Evolutionary conservation across 805 yeast genomes (phyloP).

Genomic region (Candida cerambycidarum): DNA sequence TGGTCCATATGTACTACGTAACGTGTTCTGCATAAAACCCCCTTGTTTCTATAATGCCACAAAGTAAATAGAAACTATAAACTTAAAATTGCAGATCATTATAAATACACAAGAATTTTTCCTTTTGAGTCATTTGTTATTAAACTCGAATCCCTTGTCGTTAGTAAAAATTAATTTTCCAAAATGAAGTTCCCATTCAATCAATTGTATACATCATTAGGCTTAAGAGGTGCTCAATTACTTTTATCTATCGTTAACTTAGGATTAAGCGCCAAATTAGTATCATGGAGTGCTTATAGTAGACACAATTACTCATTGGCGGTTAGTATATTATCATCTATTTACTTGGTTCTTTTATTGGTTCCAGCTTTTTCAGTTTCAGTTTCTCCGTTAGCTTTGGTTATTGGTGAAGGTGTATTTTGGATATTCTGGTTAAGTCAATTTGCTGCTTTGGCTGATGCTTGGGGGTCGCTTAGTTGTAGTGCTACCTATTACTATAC

Average conservation of each 20-base stretch:
- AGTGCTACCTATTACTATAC: not conserved
- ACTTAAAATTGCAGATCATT: not conserved
- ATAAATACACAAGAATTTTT: not conserved
- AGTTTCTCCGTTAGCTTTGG: constrained; percentile 14
- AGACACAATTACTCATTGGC: constrained; percentile 16
- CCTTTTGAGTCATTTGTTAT: not conserved
- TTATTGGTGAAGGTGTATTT: constrained; percentile 18
- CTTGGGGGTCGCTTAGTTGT: constrained; percentile 18
- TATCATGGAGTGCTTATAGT: constrained; percentile 7
- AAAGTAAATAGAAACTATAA: no score
- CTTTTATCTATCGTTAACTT: constrained; percentile 17
- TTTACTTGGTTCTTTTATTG: constrained; percentile 11
- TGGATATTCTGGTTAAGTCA: constrained; percentile 24
- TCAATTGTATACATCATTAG: constrained; percentile 6
- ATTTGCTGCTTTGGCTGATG: constrained; percentile 22
- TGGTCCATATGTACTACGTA: no score
- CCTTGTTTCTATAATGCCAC: no score
- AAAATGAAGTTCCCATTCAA: constrained; percentile 6
- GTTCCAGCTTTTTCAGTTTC: constrained; percentile 12
- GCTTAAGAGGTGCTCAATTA: constrained; percentile 17
- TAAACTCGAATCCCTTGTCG: no score
- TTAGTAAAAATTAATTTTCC: no score
- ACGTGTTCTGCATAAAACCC: no score
- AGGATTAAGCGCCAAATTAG: constrained; percentile 18
- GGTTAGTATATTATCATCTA: constrained; percentile 12